Evolutionary conservation across 176 grass and related monocot genomes (phyloP).

Genomic region (Leersia perrieri): DNA sequence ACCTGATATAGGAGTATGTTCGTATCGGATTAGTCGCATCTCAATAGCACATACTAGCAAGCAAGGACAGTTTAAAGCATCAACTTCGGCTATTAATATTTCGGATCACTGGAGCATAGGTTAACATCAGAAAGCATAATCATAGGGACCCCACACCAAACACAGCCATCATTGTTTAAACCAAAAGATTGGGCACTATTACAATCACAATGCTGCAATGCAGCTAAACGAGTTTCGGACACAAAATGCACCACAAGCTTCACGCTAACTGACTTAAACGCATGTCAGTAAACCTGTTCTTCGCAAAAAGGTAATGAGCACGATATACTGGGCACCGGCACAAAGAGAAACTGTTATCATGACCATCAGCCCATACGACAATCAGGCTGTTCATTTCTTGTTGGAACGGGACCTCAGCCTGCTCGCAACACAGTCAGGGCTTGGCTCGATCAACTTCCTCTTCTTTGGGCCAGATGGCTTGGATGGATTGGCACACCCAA

Average conservation of each 20-base stretch:
- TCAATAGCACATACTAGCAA: neutral
- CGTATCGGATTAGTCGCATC: neutral
- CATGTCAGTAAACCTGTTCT: neutral
- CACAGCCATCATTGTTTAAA: neutral
- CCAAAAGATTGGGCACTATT: neutral
- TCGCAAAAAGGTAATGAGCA: neutral
- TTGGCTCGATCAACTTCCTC: conserved; percentile 39
- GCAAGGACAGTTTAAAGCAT: conserved; percentile 3
- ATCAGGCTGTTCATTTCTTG: conserved; percentile 12
- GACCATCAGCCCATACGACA: neutral
- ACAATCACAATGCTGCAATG: neutral
- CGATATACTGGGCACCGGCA: too few relatives aligned
- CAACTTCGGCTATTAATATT: neutral
- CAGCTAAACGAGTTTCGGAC: neutral
- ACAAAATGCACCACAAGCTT: conserved; percentile 2
- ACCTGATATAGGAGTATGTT: too few relatives aligned
- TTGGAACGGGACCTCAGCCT: conserved; percentile 38
- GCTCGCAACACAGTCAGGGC: conserved; percentile 46
- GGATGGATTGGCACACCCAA: conserved; percentile 25
- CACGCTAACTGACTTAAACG: neutral
- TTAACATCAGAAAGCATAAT: neutral
- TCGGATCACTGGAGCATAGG: neutral
- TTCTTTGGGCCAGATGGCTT: conserved; percentile 20
- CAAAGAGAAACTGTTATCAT: neutral
- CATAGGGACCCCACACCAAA: neutral